phyloP scores from a whole-genome alignment of 177 flowering plant species.

The Telopea speciosissima region DNA sequence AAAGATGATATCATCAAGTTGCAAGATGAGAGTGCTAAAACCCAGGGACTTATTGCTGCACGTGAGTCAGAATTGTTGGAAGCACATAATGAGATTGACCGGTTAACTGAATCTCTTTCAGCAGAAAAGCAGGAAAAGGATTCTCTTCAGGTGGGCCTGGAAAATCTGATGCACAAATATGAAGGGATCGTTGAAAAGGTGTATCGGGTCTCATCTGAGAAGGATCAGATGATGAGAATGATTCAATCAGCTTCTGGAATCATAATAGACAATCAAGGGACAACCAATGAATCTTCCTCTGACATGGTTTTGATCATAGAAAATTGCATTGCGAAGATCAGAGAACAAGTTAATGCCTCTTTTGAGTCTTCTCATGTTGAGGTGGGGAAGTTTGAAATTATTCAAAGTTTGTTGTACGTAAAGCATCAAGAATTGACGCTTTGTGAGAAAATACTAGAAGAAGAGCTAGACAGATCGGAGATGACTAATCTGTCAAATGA shows the following conservation, averaged over 20 bases:
- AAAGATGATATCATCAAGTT: constrained; percentile 37
- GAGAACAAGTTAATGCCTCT: constrained; percentile 29
- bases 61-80: constrained; percentile 35
- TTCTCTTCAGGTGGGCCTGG: constrained; percentile 45
- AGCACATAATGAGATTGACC: constrained; percentile 46
- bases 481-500: constrained; percentile 36
- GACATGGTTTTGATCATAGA: constrained; percentile 32
- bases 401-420: constrained; percentile 49
- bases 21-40: constrained; percentile 34
- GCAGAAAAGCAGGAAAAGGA: constrained; percentile 52
- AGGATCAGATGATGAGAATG: constrained; percentile 37
- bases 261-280: constrained; percentile 23
- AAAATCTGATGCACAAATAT: constrained; percentile 37
- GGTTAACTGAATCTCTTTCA: constrained; percentile 43
- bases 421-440: constrained; percentile 51
- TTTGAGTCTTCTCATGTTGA: constrained; percentile 25
- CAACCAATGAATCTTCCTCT: constrained; percentile 14
- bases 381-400: constrained; percentile 38
- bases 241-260: constrained; percentile 54
- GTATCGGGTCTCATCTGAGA: constrained; percentile 41
- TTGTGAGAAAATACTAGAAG: constrained; percentile 50
- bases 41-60: constrained; percentile 16
- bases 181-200: constrained; percentile 38
- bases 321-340: constrained; percentile 49
- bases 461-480: constrained; percentile 42